These are phyloP conservation scores for Lunularia cruciata DNA, from an alignment of 225 moss, liverwort and hornwort genomes.

Conservation along the genomic window DNA sequence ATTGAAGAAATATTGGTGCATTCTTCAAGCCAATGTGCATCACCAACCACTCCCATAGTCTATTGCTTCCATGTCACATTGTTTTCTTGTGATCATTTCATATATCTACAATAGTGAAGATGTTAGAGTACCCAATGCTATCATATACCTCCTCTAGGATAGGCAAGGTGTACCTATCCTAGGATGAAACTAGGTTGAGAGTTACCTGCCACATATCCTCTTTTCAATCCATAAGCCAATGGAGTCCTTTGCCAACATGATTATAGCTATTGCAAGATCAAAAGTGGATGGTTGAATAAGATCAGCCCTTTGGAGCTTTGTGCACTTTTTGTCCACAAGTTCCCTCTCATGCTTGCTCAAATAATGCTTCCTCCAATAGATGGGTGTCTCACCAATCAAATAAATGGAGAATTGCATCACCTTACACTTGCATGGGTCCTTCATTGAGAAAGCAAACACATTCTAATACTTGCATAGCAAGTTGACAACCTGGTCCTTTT, in stretches of 20 bases:
- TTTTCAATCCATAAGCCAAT: neutral
- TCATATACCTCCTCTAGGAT: no score
- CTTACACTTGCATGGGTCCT: slow-evolving; percentile 11
- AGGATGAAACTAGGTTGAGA: no score
- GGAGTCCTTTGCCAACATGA: slow-evolving; percentile 9
- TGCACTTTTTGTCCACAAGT: no score
- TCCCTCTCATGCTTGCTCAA: slow-evolving; percentile 7
- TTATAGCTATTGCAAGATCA: slow-evolving; percentile 2
- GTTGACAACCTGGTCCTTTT: neutral
- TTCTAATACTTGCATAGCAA: neutral
- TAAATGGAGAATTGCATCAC: neutral
- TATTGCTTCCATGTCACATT: no score
- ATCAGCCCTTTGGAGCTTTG: no score
- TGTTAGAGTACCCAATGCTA: no score
- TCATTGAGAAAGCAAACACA: slow-evolving; percentile 22
- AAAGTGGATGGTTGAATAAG: neutral
- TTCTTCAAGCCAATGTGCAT: no score
- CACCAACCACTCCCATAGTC: no score
- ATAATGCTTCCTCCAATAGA: neutral
- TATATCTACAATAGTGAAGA: no score
- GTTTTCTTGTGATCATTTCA: no score
- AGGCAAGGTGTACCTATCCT: no score
- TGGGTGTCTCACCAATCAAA: neutral
- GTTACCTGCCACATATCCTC: neutral
- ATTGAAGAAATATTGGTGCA: no score